Evolutionary conservation across 495 filamentous ascomycete species (phyloP), one percentile per base, ranked within the genome.

Genomic region (Bacidia rubella): DNA sequence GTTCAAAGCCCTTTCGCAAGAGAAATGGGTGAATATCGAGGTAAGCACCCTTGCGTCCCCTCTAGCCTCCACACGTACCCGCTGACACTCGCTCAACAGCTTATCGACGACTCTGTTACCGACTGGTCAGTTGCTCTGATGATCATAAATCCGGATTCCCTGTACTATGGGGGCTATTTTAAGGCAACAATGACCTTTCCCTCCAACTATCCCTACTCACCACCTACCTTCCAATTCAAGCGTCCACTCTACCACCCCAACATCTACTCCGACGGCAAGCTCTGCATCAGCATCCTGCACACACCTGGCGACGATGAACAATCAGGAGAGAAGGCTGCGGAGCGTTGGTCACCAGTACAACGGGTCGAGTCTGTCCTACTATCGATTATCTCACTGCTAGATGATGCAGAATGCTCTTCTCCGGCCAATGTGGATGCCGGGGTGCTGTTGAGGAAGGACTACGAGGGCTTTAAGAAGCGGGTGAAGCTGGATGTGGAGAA

Each of bases 221-320:
- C 92, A n/a, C 90, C 90, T 25, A 66, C 77, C 62, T 98, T 98
- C 70, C 80, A 81, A 47, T 96, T 98, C 73, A 62, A 77, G 15
- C 75, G 80, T 9, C 85, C 89, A 21, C 74, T 90, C 43, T 87
- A 82, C 66, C 92, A 98, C 67, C 92, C 92, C 4, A 98, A 98
- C 64, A 81, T 98, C 64, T 95, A 96, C 67, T 65, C 75, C 7
- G 85, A 95, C 65, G 92, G 92, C 58, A 82, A 81, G 51, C 76
- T 97, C 17, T 97, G 92, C 72, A 96, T 98, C 64, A 95, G 90
- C 39, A 98, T 98, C 60, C 79, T 98, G 3, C 90, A 98, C 67
- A 73, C 81, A 10, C 88, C 92, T 1, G 92, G 90, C 54, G 87
- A 95, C 48, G 90, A 96, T 62, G 77, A 83, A 56, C 87, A 86